A percentile compares a stretch with the other conserved stretches of the same genome.
Evolutionary conservation across 2,329 filamentous ascomycete genomes (phyloP).

Genomic region (Hypomyces perniciosus): DNA sequence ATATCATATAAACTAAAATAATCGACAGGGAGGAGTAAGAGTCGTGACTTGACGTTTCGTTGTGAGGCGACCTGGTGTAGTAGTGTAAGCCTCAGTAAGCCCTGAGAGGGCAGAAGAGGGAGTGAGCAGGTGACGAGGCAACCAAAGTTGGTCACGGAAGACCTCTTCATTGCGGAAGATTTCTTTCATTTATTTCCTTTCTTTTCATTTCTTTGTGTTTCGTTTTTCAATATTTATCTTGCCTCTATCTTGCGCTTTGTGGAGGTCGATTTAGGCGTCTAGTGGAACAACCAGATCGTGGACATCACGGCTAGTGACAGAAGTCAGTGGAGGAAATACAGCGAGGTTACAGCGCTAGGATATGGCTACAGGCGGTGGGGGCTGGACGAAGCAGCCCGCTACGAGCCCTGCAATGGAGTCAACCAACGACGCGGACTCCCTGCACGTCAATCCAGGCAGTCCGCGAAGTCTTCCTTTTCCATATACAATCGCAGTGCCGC

Average conservation of each 20-base stretch:
- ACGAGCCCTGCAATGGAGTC: constrained; percentile 10
- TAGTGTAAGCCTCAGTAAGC: not conserved
- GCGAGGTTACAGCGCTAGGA: not conserved
- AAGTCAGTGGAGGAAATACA: not conserved
- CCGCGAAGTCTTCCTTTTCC: constrained; percentile 19
- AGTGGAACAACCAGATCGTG: not conserved
- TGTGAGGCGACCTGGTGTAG: not conserved
- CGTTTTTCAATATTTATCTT: not conserved
- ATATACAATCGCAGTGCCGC: not conserved
- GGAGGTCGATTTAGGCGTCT: not conserved
- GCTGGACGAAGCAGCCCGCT: constrained; percentile 7
- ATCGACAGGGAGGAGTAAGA: not conserved
- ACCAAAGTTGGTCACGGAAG: too few species aligned
- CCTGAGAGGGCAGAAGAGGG: not conserved
- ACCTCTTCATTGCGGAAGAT: too few species aligned
- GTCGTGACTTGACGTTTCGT: not conserved
- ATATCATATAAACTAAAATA: too few species aligned
- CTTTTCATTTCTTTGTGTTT: not conserved
- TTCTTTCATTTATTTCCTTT: not conserved
- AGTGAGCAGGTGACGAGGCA: not conserved
- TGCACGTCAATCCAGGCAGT: constrained; percentile 23
- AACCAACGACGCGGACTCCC: constrained; percentile 21
- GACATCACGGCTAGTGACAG: constrained; percentile 2
- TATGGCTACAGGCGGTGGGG: constrained; percentile 17
- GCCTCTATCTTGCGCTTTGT: not conserved